These are phyloP conservation scores for Ailanthus altissimus DNA, from an alignment of 345 rosid species.

Conservation along the genomic window DNA sequence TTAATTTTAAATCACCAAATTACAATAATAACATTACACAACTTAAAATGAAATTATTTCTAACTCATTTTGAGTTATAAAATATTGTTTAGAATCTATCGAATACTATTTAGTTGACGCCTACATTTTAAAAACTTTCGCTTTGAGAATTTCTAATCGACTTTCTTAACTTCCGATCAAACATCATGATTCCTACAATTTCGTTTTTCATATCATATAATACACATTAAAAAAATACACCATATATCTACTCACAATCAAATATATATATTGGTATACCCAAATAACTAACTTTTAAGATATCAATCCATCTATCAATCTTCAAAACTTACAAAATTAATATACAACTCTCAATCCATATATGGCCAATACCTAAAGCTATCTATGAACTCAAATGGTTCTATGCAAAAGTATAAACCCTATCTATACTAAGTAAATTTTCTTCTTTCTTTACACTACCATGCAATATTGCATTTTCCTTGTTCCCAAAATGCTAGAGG, in stretches of 20 bases:
- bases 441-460: constrained; percentile 49
- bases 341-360: constrained; percentile 72
- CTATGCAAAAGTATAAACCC: constrained; percentile 59
- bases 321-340: constrained; percentile 75
- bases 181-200: background rate
- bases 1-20: no score
- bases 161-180: background rate
- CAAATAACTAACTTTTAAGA: constrained; percentile 40
- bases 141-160: no score
- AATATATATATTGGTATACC: constrained; percentile 40
- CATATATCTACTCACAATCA: constrained; percentile 29
- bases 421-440: constrained; percentile 64
- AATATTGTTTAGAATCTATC: no score
- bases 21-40: no score
- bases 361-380: constrained; percentile 62
- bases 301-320: constrained; percentile 58
- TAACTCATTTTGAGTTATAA: no score
- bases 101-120: no score
- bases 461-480: constrained; percentile 28
- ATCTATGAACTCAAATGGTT: constrained; percentile 53
- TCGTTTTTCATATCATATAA: background rate
- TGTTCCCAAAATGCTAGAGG: constrained; percentile 26
- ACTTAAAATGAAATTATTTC: no score
- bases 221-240: background rate
- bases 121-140: no score